Evolutionary conservation across 805 yeast genomes (phyloP), one percentile per base, ranked within the genome.

Genomic region (Lipomyces kockii): DNA sequence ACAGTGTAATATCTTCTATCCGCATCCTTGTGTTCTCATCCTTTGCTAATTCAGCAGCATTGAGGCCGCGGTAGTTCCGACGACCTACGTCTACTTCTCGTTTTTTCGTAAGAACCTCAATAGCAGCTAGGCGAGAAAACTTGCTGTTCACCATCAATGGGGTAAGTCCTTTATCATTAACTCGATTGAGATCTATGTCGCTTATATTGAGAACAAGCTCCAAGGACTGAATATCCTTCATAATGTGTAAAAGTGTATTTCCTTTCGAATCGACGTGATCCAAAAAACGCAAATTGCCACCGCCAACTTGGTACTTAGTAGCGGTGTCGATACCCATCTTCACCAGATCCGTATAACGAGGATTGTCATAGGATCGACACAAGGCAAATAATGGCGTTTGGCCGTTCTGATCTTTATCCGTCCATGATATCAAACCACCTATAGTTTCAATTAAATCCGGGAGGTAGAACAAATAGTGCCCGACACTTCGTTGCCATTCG

Each of bases 331-430:
- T 82, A 0, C 87, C 85, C 12, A 74, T 77, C 20, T 71, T 60
- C 4, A 91, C 78, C 72, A 91, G 74, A 2, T 74, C 74, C 1
- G 80, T 75, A 76, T 92, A 93, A 43, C 86, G 77, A 0, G 85
- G 79, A 71, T 90, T 92, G 76, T 92, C 97, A 77, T 93, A 93
- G 70, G 92, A 86, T 63, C 97, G 79, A 70, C 91, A 87, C 2
- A 91, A 78, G 1, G 91, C 84, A 77, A 89, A 86, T 9, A 94
- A 78, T 0, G 98, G 96, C 0, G 98, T 91, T 72, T 90, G 91
- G 0, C 88, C 86, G 67, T 84, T 86, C 12, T 73, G 69, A 75
- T 93, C 98, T 61, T 83, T 83, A 14, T 78, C 75, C 6, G 80
- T 82, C 98, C 98, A 94, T 73, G 90, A 82, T 4, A 92, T 79